phyloP scores from a whole-genome alignment of 495 filamentous ascomycete species.

The Penicillium lividum region DNA sequence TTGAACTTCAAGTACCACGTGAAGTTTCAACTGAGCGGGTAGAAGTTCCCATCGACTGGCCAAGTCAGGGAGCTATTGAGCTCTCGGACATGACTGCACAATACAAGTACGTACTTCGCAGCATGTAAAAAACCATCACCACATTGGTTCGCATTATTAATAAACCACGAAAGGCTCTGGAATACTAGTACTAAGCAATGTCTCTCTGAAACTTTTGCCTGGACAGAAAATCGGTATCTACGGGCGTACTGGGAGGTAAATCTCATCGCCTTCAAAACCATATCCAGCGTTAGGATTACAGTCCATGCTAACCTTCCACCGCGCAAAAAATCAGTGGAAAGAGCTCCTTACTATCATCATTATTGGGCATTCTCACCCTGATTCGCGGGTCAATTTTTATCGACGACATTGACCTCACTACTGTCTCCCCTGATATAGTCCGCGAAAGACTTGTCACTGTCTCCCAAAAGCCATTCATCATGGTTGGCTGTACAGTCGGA shows the following conservation, averaged over 20 bases:
- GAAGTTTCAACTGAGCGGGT: neutral
- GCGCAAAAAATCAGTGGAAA: constrained; percentile 7
- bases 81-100: neutral
- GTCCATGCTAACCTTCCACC: too few relatives aligned
- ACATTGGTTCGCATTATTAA: too few relatives aligned
- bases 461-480: constrained; percentile 1
- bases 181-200: too few relatives aligned
- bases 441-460: constrained; percentile 5
- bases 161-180: too few relatives aligned
- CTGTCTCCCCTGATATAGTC: neutral
- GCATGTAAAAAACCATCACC: too few relatives aligned
- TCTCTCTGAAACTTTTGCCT: neutral
- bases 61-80: constrained; percentile 1
- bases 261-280: too few relatives aligned
- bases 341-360: constrained; percentile 1
- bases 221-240: constrained; percentile 3
- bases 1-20: neutral
- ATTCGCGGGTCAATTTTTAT: neutral
- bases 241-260: constrained; percentile 5
- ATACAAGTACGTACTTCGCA: constrained; percentile 3
- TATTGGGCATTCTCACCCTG: neutral
- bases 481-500: constrained; percentile 2
- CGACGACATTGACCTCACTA: constrained; percentile 1
- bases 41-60: neutral
- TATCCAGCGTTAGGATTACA: too few relatives aligned